These are phyloP conservation scores for Psilocybe cyanescens DNA, from an alignment of 768 basidiomycete genomes.

Conservation along the genomic window DNA sequence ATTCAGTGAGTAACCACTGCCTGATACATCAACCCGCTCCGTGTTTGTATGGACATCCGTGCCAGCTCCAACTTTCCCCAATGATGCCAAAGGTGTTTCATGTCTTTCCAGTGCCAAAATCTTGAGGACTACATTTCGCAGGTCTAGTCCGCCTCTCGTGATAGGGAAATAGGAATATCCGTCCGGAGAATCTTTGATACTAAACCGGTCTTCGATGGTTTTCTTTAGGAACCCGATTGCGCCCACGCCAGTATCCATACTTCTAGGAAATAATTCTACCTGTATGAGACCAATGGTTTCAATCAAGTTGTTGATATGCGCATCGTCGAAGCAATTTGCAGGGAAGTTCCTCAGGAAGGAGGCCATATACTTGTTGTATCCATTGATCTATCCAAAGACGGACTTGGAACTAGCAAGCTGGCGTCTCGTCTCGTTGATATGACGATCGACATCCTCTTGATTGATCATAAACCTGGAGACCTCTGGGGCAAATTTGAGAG, in stretches of 20 bases:
- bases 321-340: conserved; percentile 33
- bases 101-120: conserved; percentile 31
- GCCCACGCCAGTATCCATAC: conserved; percentile 18
- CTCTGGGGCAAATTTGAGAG: conserved; percentile 37
- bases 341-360: conserved; percentile 41
- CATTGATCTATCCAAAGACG: conserved; percentile 41
- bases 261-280: conserved; percentile 30
- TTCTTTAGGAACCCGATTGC: conserved; percentile 25
- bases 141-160: conserved; percentile 39
- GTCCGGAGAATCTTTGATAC: conserved; percentile 36
- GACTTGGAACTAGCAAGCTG: conserved; percentile 40
- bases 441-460: conserved; percentile 36
- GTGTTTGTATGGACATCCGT: neutral
- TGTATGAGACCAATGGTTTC: conserved; percentile 37
- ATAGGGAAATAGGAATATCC: conserved; percentile 47
- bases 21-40: too few relatives aligned
- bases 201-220: conserved; percentile 34
- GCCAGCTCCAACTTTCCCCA: neutral
- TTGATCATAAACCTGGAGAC: conserved; percentile 37
- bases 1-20: too few relatives aligned
- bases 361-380: conserved; percentile 42
- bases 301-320: conserved; percentile 34
- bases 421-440: conserved; percentile 40
- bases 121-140: conserved; percentile 44
- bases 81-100: conserved; percentile 13